Evolutionary conservation across 768 basidiomycete species (phyloP).

Genomic region (Leccinum sublutescens): DNA sequence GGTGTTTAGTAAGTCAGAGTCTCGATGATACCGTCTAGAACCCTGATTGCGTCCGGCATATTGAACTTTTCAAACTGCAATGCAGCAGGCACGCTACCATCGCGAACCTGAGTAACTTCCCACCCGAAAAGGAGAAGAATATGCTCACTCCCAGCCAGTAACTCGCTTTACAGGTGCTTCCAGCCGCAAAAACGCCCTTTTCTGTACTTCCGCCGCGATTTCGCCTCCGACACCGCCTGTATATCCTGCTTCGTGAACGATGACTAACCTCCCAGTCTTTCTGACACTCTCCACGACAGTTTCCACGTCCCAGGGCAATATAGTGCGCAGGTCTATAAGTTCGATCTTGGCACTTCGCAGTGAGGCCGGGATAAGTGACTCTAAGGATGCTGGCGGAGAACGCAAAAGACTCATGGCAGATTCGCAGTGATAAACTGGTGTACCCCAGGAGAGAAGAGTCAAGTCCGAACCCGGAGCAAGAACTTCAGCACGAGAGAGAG

Average conservation of each 20-base stretch:
- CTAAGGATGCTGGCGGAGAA: conserved; percentile 63
- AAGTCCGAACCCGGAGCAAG: conserved; percentile 75
- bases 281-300: conserved; percentile 79
- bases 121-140: background rate
- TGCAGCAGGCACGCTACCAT: conserved; percentile 69
- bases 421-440: conserved; percentile 88
- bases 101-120: conserved; percentile 1
- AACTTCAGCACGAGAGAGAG: conserved; percentile 77
- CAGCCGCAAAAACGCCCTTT: conserved; percentile 82
- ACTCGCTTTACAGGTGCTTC: conserved; percentile 86
- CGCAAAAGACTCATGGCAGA: conserved; percentile 72
- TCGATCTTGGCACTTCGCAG: conserved; percentile 74
- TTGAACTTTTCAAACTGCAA: conserved; percentile 91
- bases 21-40: conserved; percentile 82
- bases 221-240: conserved; percentile 89
- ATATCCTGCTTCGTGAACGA: conserved; percentile 90
- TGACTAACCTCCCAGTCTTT: conserved; percentile 78
- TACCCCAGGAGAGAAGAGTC: conserved; percentile 93
- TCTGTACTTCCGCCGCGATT: conserved; percentile 88
- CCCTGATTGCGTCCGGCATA: conserved; percentile 81
- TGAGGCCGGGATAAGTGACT: conserved; percentile 60
- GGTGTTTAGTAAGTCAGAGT: conserved; percentile 63
- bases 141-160: conserved; percentile 91
- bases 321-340: conserved; percentile 86
- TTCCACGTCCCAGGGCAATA: conserved; percentile 87